Base-by-base conservation (phyloP, 345 rosid species). In the Carallia brachiata region DNA sequence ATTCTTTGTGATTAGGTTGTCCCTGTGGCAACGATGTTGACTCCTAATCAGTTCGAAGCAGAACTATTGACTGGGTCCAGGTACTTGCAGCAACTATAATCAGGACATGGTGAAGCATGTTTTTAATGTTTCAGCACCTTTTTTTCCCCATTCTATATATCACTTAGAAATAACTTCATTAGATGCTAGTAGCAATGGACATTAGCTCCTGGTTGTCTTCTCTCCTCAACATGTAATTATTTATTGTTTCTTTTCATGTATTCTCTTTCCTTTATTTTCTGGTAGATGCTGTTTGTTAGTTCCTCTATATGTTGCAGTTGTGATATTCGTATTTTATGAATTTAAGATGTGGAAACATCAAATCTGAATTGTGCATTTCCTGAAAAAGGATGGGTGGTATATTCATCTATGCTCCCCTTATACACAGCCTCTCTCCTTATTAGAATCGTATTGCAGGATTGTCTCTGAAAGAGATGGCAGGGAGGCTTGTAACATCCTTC, bases 11-110 rank as follows among this genome's bases (percentile, higher is more conserved):
- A 30, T 70, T 77, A 92, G 99, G 99, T 95, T 85, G 96, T 95
- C 67, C 99, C 99, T 17, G 83, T 90, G 73, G 98, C 99, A 69
- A 87, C 99, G 70, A 95, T 95, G 99, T 82, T 95, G 88, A 95
- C 99, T 67, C 98, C 99, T 78, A 95, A 95, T 76, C 99, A 95
- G 78, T 95, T 95, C 77, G 99, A 95, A 83, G 99, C 99, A 52
- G 99, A 95, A 71, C 80, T 74, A 15, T 87, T 95, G 83, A 90
- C 97, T 61, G 92, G 90, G 61, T 72, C 68, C 66, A 95, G 97
- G 99, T 95, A 88, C 36, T 81, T 71, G 44, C 48, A 8, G 13
- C 65, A 8, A n/a, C 74, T 7, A 13, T 17, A 30, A 30, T 36
- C 4, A 36, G 34, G 30, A 52, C 36, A 53, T 55, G 59, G 59